Percentiles rank a stretch among this genome's conserved stretches.
phyloP scores from a whole-genome alignment of 768 basidiomycete genomes.

The Termitomyces sp. region DNA sequence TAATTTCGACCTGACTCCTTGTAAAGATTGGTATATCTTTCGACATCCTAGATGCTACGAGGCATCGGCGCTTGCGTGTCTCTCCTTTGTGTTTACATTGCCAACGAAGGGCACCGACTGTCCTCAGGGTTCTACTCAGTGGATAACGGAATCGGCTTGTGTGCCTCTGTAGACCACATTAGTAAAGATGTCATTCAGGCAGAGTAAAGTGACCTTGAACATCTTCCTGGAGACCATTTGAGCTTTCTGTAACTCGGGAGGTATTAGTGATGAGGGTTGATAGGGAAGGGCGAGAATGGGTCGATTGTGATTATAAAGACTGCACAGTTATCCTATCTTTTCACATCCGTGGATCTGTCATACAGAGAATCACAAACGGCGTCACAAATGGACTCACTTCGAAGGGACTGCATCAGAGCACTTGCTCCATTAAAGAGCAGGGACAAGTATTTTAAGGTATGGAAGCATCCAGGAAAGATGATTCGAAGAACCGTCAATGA shows the following conservation, averaged over 20 bases:
- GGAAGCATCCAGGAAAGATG: not conserved
- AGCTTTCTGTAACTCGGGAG: not conserved
- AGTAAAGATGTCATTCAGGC: too few species aligned
- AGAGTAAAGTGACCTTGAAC: not conserved
- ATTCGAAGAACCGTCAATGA: not conserved
- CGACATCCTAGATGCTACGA: not conserved
- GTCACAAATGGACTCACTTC: not conserved
- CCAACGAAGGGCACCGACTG: not conserved
- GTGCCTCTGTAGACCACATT: not conserved
- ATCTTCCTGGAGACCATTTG: not conserved
- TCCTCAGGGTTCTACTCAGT: not conserved
- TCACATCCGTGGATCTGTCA: not conserved
- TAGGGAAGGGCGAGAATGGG: not conserved
- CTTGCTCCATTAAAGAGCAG: slow-evolving; percentile 8
- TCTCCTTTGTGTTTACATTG: too few species aligned
- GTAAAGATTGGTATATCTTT: not conserved
- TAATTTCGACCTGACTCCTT: not conserved
- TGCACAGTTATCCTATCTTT: not conserved
- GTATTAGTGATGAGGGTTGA: not conserved
- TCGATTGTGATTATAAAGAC: not conserved
- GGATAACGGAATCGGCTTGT: not conserved
- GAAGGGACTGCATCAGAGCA: slow-evolving; percentile 8
- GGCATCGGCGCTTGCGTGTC: not conserved
- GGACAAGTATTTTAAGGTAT: not conserved
- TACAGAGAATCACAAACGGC: not conserved